A percentile compares a stretch with the other conserved stretches of the same genome.
Conservation (phyloP, 257 asterid species). For the Craterostigma plantagineum region DNA sequence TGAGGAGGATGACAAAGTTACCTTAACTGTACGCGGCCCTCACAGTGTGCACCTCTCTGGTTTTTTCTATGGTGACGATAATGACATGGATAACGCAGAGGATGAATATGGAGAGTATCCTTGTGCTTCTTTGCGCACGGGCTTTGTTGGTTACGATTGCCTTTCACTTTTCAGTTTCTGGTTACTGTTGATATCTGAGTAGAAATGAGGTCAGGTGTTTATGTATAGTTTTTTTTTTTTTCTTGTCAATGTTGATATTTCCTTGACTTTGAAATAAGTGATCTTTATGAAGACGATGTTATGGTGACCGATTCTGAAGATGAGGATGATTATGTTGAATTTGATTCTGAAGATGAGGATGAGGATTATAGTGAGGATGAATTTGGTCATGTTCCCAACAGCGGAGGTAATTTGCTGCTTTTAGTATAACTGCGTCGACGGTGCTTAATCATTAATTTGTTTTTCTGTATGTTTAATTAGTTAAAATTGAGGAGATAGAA, state of each 20-base stretch:
- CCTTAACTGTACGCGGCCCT: conserved; percentile 55
- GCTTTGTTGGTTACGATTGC: neutral
- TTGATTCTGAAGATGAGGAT: conserved; percentile 38
- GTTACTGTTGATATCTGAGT: neutral
- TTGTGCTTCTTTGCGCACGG: conserved; percentile 2
- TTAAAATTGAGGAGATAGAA: conserved; percentile 76
- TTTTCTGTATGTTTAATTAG: conserved; percentile 17
- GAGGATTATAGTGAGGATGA: conserved; percentile 40
- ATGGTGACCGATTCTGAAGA: conserved; percentile 26
- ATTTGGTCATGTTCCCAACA: conserved; percentile 26
- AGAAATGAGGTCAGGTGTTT: conserved; percentile 1
- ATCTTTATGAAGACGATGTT: conserved; percentile 19
- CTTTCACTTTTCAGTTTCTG: neutral
- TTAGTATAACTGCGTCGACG: neutral
- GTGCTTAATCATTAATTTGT: conserved; percentile 1
- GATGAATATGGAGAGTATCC: conserved; percentile 52
- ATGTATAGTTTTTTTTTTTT: neutral
- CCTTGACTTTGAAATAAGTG: conserved; percentile 41
- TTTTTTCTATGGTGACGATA: conserved; percentile 45
- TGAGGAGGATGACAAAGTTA: conserved; percentile 70
- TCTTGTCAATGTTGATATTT: conserved; percentile 11
- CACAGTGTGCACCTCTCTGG: conserved; percentile 85
- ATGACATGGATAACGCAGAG: conserved; percentile 18
- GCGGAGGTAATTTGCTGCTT: conserved; percentile 58
- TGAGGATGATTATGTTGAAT: conserved; percentile 22